phyloP scores from a whole-genome alignment of 176 grass and related monocot species.

The Neostapfia colusana region DNA sequence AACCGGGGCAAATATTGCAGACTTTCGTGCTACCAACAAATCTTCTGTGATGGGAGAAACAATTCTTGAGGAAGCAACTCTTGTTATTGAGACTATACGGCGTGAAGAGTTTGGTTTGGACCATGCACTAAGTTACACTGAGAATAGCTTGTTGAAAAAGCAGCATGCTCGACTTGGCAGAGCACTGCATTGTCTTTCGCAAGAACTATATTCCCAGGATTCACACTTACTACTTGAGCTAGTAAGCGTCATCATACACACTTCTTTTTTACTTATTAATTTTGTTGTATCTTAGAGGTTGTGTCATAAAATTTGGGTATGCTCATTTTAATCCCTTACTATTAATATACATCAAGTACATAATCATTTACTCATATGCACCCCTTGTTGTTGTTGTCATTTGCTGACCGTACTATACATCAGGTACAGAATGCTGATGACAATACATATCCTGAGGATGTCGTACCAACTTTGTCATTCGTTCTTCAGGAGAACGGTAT shows the following conservation, averaged over 20 bases:
- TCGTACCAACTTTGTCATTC: slow-evolving; percentile 85
- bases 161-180: slow-evolving; percentile 97
- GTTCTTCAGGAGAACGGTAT: slow-evolving; percentile 89
- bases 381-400: background rate
- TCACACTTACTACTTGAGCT: slow-evolving; percentile 95
- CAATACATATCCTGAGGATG: slow-evolving; percentile 73
- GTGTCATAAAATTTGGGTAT: background rate
- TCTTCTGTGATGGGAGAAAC: slow-evolving; percentile 33
- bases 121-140: slow-evolving; percentile 51
- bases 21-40: slow-evolving; percentile 19
- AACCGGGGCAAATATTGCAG: slow-evolving; percentile 33
- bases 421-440: slow-evolving; percentile 98
- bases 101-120: slow-evolving; percentile 95
- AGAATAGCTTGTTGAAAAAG: slow-evolving; percentile 76
- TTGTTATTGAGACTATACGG: slow-evolving; percentile 78
- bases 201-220: slow-evolving; percentile 97
- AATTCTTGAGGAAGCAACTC: slow-evolving; percentile 52
- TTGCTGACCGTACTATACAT: slow-evolving; percentile 38
- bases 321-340: slow-evolving; percentile 38
- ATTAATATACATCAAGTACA: slow-evolving; percentile 62
- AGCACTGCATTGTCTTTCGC: slow-evolving; percentile 93
- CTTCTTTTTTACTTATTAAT: slow-evolving; percentile 8
- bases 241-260: slow-evolving; percentile 51
- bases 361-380: slow-evolving; percentile 25
- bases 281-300: slow-evolving; percentile 21